Conservation (phyloP, 371 early-diverging fungal genomes). For the Chytridium lagenaria region DNA sequence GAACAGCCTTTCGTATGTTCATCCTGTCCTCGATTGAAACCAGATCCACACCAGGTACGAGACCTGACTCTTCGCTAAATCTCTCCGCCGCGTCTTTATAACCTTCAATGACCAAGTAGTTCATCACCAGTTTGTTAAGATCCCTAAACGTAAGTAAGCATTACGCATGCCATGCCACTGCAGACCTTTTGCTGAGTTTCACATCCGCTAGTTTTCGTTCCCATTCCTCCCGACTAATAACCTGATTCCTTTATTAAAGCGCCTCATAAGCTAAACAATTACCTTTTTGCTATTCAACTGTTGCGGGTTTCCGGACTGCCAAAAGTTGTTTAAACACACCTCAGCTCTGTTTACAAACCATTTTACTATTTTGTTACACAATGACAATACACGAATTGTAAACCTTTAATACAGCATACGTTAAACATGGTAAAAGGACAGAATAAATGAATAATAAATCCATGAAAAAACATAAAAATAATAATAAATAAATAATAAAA, state of each 20-base stretch:
- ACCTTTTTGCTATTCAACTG: background rate
- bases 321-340: background rate
- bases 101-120: constrained; percentile 96
- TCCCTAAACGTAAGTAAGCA: constrained; percentile 31
- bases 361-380: background rate
- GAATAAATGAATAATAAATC: no score
- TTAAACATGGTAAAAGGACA: no score
- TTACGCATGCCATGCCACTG: no score
- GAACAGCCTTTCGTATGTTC: constrained; percentile 91
- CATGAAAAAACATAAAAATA: no score
- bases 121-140: constrained; percentile 94
- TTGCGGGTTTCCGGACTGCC: no score
- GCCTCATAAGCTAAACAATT: background rate
- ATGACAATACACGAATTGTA: no score
- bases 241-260: constrained; percentile 16
- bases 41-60: constrained; percentile 79
- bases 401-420: no score
- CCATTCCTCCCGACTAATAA: constrained; percentile 50
- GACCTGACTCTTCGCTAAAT: constrained; percentile 84
- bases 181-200: constrained; percentile 52
- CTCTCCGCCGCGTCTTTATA: constrained; percentile 97
- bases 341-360: background rate
- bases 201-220: constrained; percentile 52
- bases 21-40: constrained; percentile 92
- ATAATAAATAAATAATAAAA: no score